Percentiles rank a stretch among this genome's conserved stretches.
phyloP scores from a whole-genome alignment of 768 basidiomycete species.

The Panus rudis region DNA sequence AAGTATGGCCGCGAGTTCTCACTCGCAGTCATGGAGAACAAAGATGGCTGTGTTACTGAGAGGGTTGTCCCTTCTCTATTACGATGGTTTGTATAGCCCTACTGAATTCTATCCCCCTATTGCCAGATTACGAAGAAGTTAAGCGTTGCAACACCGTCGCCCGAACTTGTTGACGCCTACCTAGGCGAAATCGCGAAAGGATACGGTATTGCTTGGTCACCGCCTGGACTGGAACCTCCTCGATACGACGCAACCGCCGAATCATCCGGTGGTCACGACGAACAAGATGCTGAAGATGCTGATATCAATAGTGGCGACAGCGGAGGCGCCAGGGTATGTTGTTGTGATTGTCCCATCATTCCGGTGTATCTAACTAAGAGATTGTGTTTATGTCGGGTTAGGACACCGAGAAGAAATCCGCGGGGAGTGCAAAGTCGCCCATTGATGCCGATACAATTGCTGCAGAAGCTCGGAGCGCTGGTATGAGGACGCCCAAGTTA shows the following conservation, averaged over 20 bases:
- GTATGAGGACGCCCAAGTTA: constrained; percentile 33
- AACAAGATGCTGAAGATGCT: constrained; percentile 18
- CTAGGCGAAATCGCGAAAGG: constrained; percentile 84
- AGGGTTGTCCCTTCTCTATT: constrained; percentile 47
- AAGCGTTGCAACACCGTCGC: constrained; percentile 56
- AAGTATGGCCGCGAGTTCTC: constrained; percentile 94
- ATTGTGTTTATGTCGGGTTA: background rate
- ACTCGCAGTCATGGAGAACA: constrained; percentile 79
- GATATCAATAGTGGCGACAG: constrained; percentile 25
- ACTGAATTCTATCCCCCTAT: constrained; percentile 1
- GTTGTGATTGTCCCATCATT: background rate
- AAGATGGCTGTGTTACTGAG: constrained; percentile 70
- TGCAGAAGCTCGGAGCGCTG: constrained; percentile 25
- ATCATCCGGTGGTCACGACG: no score
- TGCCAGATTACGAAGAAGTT: constrained; percentile 72
- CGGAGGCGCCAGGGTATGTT: constrained; percentile 33
- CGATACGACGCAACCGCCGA: no score
- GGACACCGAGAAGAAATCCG: constrained; percentile 6
- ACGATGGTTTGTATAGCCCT: background rate
- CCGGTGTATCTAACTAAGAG: background rate
- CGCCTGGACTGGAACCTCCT: constrained; percentile 24
- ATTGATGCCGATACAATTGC: constrained; percentile 19
- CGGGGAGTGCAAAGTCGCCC: constrained; percentile 10
- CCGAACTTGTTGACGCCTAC: constrained; percentile 80
- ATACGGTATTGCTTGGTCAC: constrained; percentile 68